phyloP scores from a whole-genome alignment of 106 monocot genomes.

The Acorus gramineus region DNA sequence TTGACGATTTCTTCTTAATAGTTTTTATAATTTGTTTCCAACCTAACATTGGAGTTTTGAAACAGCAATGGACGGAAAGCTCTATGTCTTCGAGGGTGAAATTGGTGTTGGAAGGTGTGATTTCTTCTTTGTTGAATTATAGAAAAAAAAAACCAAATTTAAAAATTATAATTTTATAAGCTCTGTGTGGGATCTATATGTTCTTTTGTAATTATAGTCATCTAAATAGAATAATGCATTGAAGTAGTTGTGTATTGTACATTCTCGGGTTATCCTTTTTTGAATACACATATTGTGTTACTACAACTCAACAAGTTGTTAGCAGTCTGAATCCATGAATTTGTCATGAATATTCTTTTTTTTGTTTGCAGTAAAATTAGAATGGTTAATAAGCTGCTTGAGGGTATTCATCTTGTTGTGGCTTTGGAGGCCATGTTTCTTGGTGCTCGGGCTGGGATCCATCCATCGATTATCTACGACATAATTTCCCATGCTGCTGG shows the following conservation, averaged over 20 bases:
- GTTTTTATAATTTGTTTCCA: neutral
- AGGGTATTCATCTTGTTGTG: slow-evolving; percentile 80
- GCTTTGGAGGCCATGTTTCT: slow-evolving; percentile 87
- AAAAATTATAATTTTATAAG: too few species aligned
- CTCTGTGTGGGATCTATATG: too few species aligned
- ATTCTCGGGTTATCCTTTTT: too few species aligned
- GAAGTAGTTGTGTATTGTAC: too few species aligned
- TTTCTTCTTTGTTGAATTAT: neutral
- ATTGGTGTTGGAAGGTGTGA: slow-evolving; percentile 49
- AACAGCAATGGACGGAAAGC: slow-evolving; percentile 56
- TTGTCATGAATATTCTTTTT: too few species aligned
- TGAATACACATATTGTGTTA: too few species aligned
- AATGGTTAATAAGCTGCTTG: slow-evolving; percentile 70
- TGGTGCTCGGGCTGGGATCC: slow-evolving; percentile 72
- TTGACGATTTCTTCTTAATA: too few species aligned
- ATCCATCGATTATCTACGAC: slow-evolving; percentile 82
- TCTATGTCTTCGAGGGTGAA: slow-evolving; percentile 49
- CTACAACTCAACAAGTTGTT: too few species aligned
- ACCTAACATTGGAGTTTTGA: slow-evolving; percentile 8
- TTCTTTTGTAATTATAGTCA: too few species aligned
- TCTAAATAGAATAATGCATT: too few species aligned
- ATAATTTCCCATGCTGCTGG: slow-evolving; percentile 98
- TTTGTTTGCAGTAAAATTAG: slow-evolving; percentile 59
- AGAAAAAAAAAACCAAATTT: too few species aligned
- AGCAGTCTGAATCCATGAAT: too few species aligned